Evolutionary conservation across 2,329 filamentous ascomycete species (phyloP), one percentile per base, ranked within the genome.

Genomic region (Colletotrichum destructivum): DNA sequence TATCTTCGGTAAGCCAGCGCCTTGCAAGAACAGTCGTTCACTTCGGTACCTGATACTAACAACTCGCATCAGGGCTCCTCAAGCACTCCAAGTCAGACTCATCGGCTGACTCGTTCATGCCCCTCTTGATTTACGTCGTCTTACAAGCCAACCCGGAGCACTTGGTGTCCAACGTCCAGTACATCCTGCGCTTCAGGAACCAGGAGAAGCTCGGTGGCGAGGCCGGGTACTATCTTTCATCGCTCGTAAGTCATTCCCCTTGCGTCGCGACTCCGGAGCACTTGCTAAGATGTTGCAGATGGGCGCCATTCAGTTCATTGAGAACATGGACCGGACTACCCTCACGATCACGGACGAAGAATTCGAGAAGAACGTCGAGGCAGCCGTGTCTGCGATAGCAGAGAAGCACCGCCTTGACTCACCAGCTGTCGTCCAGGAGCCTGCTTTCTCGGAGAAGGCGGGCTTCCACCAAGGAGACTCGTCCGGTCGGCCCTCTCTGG

Each of bases 151-250:
- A 98, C 76, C 96, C 96, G 0, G 95, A 98, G 73, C 94, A 98
- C 81, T 86, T 99, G 44, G 95, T 98, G 35, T 98, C 95, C 71
- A 99, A 99, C 81, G 94, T 99, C 3, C 96, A 99, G 82, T 99
- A 99, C 81, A 98, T 99, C 74, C 86, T 98, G 62, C 92, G 97
- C 56, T 99, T 99, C 84, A 91, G 96, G 62, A 98, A 98, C 78
- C 96, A 98, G 82, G 96, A 99, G 64, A 98, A 98, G 81, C 90
- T 99, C 1, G 94, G 93, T 31, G 96, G 96, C n/a, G 96, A 99
- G 85, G 96, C 96, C 16, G 96, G 96, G 15, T 99, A 99, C 82
- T 99, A 99, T 82, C 89, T 99, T 66, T 98, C 96, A 42, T 98
- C 96, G 9, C 84, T 99, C 76, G 93, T 95, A 84, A 78, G 88